Evolutionary conservation across 148 eudicot genomes (phyloP).

Genomic region (Mesembryanthemum crystallinum): DNA sequence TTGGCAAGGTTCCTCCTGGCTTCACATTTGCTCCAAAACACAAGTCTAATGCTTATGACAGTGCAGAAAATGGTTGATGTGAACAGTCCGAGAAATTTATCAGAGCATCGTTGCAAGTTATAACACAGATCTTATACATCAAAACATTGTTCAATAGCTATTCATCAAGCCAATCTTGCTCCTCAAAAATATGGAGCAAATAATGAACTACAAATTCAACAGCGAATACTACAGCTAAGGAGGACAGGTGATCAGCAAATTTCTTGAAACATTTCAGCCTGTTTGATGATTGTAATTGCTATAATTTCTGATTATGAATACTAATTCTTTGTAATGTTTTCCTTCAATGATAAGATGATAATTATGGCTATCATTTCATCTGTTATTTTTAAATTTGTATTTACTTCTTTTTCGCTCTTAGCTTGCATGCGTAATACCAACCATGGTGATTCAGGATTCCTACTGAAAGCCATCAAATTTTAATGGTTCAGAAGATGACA

Average conservation of each 20-base stretch:
- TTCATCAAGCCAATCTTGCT: background rate
- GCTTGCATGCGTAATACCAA: no score
- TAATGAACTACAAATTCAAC: background rate
- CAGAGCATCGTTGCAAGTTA: background rate
- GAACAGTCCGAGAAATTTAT: background rate
- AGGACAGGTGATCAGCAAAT: background rate
- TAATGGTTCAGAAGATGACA: no score
- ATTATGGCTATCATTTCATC: no score
- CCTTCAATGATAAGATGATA: background rate
- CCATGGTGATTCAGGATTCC: no score
- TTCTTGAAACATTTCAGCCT: background rate
- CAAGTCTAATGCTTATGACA: slow-evolving; percentile 92
- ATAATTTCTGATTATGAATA: background rate
- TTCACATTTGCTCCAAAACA: slow-evolving; percentile 92
- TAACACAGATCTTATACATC: slow-evolving; percentile 31
- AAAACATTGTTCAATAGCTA: background rate
- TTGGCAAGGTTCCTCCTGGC: slow-evolving; percentile 88
- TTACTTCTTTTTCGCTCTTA: slow-evolving; percentile 7
- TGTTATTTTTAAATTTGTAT: slow-evolving; percentile 22
- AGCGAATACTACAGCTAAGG: background rate
- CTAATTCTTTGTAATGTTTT: background rate
- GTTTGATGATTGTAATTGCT: background rate
- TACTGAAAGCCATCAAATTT: no score
- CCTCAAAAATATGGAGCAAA: background rate
- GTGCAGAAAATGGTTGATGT: slow-evolving; percentile 82